These are phyloP conservation scores for Pyrenophora tritici-repentis DNA, from an alignment of 2,329 filamentous ascomycete genomes.

Conservation along the genomic window DNA sequence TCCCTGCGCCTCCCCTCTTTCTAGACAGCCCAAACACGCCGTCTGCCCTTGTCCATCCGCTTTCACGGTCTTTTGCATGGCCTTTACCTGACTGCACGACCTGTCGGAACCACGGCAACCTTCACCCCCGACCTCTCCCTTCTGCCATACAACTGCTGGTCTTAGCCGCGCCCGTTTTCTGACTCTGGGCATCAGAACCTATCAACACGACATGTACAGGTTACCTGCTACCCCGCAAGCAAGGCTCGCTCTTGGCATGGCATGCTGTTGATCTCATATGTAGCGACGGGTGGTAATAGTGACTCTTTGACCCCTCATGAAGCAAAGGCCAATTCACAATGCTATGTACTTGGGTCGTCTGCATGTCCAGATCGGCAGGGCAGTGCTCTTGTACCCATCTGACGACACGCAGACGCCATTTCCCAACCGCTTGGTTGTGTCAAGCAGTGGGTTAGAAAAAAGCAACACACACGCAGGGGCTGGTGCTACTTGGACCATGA, in stretches of 20 bases:
- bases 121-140: slow-evolving; percentile 4
- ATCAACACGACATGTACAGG: neutral
- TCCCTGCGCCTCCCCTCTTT: neutral
- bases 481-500: too few relatives aligned
- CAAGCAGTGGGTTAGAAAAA: too few relatives aligned
- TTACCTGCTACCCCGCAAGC: neutral
- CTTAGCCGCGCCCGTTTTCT: neutral
- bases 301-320: too few relatives aligned
- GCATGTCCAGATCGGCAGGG: neutral
- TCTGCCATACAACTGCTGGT: slow-evolving; percentile 1
- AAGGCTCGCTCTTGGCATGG: neutral
- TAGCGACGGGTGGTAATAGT: too few relatives aligned
- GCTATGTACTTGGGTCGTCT: too few relatives aligned
- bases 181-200: too few relatives aligned
- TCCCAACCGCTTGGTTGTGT: too few relatives aligned
- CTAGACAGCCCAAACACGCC: neutral
- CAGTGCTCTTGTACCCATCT: neutral
- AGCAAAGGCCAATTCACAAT: too few relatives aligned
- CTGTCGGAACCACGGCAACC: slow-evolving; percentile 11
- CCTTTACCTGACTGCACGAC: neutral
- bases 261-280: too few relatives aligned
- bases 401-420: too few relatives aligned
- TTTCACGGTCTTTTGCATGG: neutral
- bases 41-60: neutral
- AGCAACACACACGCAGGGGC: too few relatives aligned